These are phyloP conservation scores for Aspergillus fumigatus DNA, from an alignment of 2,329 filamentous ascomycete species.

Conservation along the genomic window DNA sequence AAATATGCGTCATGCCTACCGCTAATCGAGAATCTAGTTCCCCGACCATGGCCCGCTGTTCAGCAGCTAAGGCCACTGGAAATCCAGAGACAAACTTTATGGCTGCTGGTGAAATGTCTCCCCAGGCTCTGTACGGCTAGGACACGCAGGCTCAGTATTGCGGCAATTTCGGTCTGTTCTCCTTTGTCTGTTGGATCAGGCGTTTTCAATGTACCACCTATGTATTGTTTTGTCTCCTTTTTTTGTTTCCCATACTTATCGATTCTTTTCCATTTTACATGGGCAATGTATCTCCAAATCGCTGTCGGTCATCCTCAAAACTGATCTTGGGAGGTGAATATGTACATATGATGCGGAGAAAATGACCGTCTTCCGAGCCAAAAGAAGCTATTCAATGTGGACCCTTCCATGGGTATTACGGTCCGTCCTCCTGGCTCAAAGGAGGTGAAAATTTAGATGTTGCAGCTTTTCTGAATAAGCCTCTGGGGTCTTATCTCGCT, in stretches of 20 bases:
- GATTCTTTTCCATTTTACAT: conserved; percentile 20
- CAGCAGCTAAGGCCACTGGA: conserved; percentile 79
- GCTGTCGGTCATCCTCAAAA: conserved; percentile 19
- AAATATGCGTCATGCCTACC: background rate
- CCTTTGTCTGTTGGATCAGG: conserved; percentile 29
- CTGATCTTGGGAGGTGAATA: conserved; percentile 23
- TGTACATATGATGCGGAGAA: conserved; percentile 36
- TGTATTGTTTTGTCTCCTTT: conserved; percentile 22
- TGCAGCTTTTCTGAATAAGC: background rate
- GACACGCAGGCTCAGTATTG: background rate
- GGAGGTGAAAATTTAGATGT: background rate
- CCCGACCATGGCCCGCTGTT: conserved; percentile 97
- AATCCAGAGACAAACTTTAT: conserved; percentile 76
- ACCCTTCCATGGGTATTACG: background rate
- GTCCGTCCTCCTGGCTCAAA: background rate
- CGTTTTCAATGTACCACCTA: conserved; percentile 35
- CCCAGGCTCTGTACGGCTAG: conserved; percentile 37
- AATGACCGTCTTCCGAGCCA: conserved; percentile 17
- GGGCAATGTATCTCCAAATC: conserved; percentile 18
- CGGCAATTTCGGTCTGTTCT: conserved; percentile 14
- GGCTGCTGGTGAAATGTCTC: conserved; percentile 58
- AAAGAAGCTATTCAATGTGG: conserved; percentile 7
- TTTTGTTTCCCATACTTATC: conserved; percentile 10
- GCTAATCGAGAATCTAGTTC: conserved; percentile 55
- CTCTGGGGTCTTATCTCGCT: background rate